Evolutionary conservation across 2,329 filamentous ascomycete genomes (phyloP), one percentile per base, ranked within the genome.

Genomic region (Aspergillus neotritici): DNA sequence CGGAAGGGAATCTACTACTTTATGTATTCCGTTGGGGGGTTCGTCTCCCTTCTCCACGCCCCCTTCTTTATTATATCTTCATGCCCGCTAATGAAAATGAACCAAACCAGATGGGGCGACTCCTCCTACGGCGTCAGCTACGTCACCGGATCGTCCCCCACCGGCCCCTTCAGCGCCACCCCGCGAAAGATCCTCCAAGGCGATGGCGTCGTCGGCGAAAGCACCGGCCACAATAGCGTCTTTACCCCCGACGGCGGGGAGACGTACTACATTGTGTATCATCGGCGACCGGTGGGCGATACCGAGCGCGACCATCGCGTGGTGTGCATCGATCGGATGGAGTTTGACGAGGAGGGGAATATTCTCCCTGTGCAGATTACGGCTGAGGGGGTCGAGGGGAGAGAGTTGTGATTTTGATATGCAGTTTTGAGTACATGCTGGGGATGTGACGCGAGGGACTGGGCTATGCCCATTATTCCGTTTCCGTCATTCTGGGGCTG

Each of bases 271-370:
- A 71, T 73, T 21, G 63, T 70, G 11, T 73, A 73, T 43, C 73
- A 75, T 51, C 71, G 72, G 1, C 65, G 69, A 1, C 68, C 66
- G 6, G 62, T 73, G 3, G 66, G 67, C 46, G 69, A 74, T 36
- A 66, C 62, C 1, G 65, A 67, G 41, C 66, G 65, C 29, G 72
- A 76, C 46, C 69, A 75, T 52, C 70, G 73, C 3, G 65, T 70
- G 12, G 56, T 71, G 3, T 71, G 70, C 29, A 74, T 75, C 40
- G 73, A 76, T 52, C 65, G 70, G 12, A 70, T 76, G 63, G 62
- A 68, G 47, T 75, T 76, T 48, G 64, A 70, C 45, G 60, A 62
- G 1, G 57, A 69, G 28, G 71, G 68, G 13, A 69, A 64, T 31
- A 74, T 75, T 32, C 51, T 61, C 34, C 64, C 64, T 1, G 60